Percentiles rank a stretch among this genome's conserved stretches.
Evolutionary conservation across 352 stramenopile genomes (phyloP).

Genomic region (Globisporangium irregulare): DNA sequence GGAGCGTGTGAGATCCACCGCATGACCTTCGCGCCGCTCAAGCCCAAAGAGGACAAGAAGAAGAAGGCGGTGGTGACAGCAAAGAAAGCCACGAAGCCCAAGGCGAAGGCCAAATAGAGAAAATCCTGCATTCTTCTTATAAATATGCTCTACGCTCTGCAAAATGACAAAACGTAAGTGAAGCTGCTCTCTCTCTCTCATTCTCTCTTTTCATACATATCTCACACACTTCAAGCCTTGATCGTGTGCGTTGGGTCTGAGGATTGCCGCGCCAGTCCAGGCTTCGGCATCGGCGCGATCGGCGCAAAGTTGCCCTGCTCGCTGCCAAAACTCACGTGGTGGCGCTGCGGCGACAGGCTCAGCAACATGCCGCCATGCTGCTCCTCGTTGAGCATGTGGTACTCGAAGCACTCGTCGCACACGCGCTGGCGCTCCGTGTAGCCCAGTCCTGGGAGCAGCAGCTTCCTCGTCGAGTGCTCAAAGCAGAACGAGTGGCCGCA

Average conservation of each 20-base stretch:
- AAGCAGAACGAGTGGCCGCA: constrained; percentile 86
- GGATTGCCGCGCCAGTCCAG: not conserved
- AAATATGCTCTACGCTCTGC: constrained; percentile 10
- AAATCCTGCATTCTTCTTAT: not conserved
- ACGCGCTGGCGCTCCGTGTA: constrained; percentile 77
- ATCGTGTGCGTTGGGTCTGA: not conserved
- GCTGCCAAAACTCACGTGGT: constrained; percentile 15
- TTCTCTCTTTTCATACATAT: not conserved
- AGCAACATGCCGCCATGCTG: constrained; percentile 21
- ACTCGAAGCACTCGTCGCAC: constrained; percentile 83
- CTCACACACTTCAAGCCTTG: constrained; percentile 4
- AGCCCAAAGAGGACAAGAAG: constrained; percentile 50
- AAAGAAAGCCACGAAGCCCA: constrained; percentile 10
- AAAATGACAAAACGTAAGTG: constrained; percentile 1
- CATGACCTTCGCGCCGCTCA: constrained; percentile 95
- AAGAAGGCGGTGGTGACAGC: constrained; percentile 13
- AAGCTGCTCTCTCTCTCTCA: constrained; percentile 4
- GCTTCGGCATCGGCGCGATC: constrained; percentile 17
- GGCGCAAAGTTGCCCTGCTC: constrained; percentile 6
- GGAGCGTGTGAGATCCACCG: constrained; percentile 95
- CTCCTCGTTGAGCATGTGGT: constrained; percentile 35
- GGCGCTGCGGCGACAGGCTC: constrained; percentile 16
- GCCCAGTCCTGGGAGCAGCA: constrained; percentile 62
- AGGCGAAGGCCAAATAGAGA: constrained; percentile 8
- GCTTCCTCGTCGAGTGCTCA: constrained; percentile 74